phyloP scores from a whole-genome alignment of 805 yeast species.

The Ogataea polymorpha region DNA sequence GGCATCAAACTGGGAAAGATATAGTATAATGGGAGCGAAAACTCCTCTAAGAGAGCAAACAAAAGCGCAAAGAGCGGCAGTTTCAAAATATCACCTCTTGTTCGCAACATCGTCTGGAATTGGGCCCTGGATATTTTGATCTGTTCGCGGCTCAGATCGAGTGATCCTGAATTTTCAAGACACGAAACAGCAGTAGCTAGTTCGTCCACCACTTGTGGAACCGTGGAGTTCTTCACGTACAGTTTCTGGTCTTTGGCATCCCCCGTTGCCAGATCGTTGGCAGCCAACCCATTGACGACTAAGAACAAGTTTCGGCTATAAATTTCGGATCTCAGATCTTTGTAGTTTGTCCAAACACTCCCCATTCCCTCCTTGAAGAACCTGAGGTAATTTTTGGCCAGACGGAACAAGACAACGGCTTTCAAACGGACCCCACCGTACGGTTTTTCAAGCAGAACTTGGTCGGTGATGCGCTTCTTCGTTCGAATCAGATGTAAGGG shows the following conservation, averaged over 20 bases:
- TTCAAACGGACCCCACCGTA: conserved; percentile 5
- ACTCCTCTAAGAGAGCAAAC: conserved; percentile 53
- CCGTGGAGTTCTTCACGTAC: conserved; percentile 10
- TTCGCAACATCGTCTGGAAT: conserved; percentile 49
- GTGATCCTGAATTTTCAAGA: conserved; percentile 19
- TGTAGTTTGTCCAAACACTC: conserved; percentile 49
- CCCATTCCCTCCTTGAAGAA: conserved; percentile 60
- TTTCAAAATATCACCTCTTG: conserved; percentile 46
- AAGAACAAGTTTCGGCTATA: conserved; percentile 28
- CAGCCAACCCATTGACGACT: conserved; percentile 27
- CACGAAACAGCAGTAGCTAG: conserved; percentile 26
- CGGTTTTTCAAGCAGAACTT: conserved; percentile 1
- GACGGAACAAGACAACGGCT: conserved; percentile 16
- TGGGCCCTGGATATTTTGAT: conserved; percentile 38
- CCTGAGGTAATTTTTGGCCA: conserved; percentile 29
- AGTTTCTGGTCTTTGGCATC: conserved; percentile 23
- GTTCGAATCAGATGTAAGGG: conserved; percentile 20
- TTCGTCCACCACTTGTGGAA: conserved; percentile 22
- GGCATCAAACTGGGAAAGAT: conserved; percentile 58
- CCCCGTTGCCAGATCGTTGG: conserved; percentile 26
- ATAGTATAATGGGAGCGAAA: conserved; percentile 51
- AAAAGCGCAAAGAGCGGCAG: conserved; percentile 58
- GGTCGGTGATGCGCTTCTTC: background rate
- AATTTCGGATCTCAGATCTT: conserved; percentile 26
- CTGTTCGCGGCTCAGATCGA: conserved; percentile 12